Conservation (phyloP, 1,284 basidiomycete species). For the Cryptococcus amylolentus region DNA sequence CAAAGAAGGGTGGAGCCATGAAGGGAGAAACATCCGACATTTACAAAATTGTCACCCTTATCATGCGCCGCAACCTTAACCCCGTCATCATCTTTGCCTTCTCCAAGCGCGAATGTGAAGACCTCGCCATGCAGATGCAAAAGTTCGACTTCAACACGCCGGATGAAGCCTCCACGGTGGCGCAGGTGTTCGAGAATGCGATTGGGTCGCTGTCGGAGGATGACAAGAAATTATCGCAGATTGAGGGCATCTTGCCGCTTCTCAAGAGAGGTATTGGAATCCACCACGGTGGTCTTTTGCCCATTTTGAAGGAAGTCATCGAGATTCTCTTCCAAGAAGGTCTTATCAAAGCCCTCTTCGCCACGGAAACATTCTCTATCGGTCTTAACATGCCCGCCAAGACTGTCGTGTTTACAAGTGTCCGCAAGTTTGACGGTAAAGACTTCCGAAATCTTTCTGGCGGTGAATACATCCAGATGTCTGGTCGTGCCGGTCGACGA, state of each 20-base stretch:
- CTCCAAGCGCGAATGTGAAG: constrained; percentile 96
- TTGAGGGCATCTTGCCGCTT: constrained; percentile 86
- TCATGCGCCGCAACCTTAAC: constrained; percentile 97
- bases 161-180: constrained; percentile 86
- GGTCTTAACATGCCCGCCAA: constrained; percentile 99
- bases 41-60: constrained; percentile 97
- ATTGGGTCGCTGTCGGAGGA: constrained; percentile 83
- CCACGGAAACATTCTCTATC: constrained; percentile 99
- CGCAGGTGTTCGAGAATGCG: constrained; percentile 90
- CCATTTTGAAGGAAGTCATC: constrained; percentile 98
- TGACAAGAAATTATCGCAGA: constrained; percentile 89
- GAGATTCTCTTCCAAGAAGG: constrained; percentile 99
- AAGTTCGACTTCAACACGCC: constrained; percentile 95
- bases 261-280: constrained; percentile 96
- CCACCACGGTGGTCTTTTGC: constrained; percentile 95
- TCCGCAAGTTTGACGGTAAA: constrained; percentile 93
- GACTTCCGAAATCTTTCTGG: constrained; percentile 84
- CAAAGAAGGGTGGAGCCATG: constrained; percentile 82
- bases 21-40: constrained; percentile 80
- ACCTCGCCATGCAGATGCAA: constrained; percentile 81
- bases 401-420: constrained; percentile 91
- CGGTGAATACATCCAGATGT: constrained; percentile 96
- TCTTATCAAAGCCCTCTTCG: constrained; percentile 97
- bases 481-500: constrained; percentile 93
- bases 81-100: constrained; percentile 99